phyloP scores from a whole-genome alignment of 768 basidiomycete genomes.

The Coprinellus micaceus region DNA sequence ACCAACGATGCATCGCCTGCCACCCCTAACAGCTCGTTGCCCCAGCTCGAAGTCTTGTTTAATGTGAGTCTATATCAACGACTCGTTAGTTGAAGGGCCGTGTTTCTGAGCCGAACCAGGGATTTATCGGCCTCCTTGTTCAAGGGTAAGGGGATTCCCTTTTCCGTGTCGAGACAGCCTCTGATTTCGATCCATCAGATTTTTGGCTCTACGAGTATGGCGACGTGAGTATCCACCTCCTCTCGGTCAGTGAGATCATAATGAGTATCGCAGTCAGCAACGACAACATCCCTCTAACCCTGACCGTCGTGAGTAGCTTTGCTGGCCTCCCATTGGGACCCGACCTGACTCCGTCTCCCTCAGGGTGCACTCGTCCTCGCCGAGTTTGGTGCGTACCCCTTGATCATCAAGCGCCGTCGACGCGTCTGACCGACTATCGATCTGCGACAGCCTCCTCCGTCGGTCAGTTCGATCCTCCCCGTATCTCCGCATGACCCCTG shows the following conservation, averaged over 20 bases:
- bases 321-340: not conserved
- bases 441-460: slow-evolving; percentile 34
- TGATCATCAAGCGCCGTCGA: not conserved
- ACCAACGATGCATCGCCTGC: not conserved
- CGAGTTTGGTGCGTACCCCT: slow-evolving; percentile 42
- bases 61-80: slow-evolving; percentile 33
- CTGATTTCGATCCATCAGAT: slow-evolving; percentile 23
- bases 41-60: slow-evolving; percentile 53
- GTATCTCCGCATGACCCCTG: slow-evolving; percentile 3
- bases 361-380: slow-evolving; percentile 43
- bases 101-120: slow-evolving; percentile 25
- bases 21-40: not conserved
- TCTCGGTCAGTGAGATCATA: not conserved
- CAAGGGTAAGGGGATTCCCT: slow-evolving; percentile 36
- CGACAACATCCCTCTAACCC: slow-evolving; percentile 39
- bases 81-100: not conserved
- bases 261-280: slow-evolving; percentile 41
- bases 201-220: slow-evolving; percentile 42
- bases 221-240: slow-evolving; percentile 29
- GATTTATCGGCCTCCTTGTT: slow-evolving; percentile 52
- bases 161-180: not conserved
- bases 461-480: slow-evolving; percentile 26
- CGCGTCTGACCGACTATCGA: not conserved
- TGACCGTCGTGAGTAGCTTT: slow-evolving; percentile 36
- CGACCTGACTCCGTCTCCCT: not conserved